A percentile compares a stretch with the other conserved stretches of the same genome.
Conservation (phyloP, 805 yeast genomes). For the Zygotorulaspora sp. region DNA sequence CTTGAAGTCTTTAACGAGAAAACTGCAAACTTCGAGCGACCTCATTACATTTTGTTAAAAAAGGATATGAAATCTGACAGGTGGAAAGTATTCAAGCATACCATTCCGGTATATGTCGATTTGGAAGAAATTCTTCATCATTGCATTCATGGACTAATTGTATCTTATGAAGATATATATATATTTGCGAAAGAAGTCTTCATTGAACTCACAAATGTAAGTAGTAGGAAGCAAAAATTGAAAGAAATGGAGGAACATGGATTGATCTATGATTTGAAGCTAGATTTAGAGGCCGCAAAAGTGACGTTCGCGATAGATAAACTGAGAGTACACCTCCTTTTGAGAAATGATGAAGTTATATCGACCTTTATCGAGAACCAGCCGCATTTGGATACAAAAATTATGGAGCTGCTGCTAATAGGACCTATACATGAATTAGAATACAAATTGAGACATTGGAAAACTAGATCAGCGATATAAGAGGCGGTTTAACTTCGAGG, state of each 20-base stretch:
- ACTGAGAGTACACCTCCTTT: conserved; percentile 15
- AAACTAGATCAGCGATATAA: conserved; percentile 8
- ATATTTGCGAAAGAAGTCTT: conserved; percentile 29
- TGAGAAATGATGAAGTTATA: conserved; percentile 17
- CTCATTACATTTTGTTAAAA: conserved; percentile 37
- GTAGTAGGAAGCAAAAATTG: conserved; percentile 16
- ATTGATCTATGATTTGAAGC: conserved; percentile 15
- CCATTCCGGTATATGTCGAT: conserved; percentile 34
- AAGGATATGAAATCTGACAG: conserved; percentile 22
- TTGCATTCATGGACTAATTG: conserved; percentile 15
- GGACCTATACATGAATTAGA: conserved; percentile 25
- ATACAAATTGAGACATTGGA: conserved; percentile 16
- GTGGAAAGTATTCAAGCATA: conserved; percentile 38
- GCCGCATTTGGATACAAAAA: conserved; percentile 7
- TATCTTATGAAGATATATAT: conserved; percentile 20
- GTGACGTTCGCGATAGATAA: conserved; percentile 13
- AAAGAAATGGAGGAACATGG: conserved; percentile 14
- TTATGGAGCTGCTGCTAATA: conserved; percentile 14
- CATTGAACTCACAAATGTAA: conserved; percentile 14
- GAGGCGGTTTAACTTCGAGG: conserved; percentile 4
- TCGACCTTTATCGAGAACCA: conserved; percentile 18
- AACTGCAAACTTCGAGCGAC: conserved; percentile 30
- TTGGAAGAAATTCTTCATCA: conserved; percentile 17
- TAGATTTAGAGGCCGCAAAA: conserved; percentile 21
- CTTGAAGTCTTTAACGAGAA: conserved; percentile 37